Base-by-base conservation (phyloP, 352 stramenopile species). In the Pythium biforme region DNA sequence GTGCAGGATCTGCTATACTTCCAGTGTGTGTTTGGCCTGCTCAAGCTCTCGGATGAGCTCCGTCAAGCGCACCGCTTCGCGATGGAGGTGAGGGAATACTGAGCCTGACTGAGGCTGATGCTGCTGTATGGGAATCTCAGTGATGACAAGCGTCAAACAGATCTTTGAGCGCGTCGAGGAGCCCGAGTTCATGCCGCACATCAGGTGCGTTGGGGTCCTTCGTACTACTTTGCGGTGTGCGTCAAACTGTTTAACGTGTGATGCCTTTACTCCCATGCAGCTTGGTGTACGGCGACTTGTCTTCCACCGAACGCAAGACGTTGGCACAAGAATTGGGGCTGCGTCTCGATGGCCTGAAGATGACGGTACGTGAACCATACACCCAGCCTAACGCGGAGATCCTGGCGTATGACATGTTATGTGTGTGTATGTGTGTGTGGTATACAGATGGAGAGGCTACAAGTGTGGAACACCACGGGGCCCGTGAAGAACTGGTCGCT, bases 11-110 rank as follows among this genome's bases (percentile, higher is more conserved):
- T 73, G 26, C 63, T 88, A 20, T 90, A 82, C 63, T 90, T 86
- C 54, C 79, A 88, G 65, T 90, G 81, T 47, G 81, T 90, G 22
- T 88, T 88, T 53, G 75, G 71, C 27, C 54, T 86, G 22, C 49
- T 90, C 34, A 61, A 62, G 47, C 60, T 83, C 41, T 76, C 69
- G 27, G 62, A 63, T 22, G 68, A 78, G 37, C 67, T 90, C 14
- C 43, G n/a, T 0, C 40, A 69, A 11, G 77, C 75, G 12, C 55
- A 86, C 52, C 47, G 54, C 15, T 25, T 48, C 14, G 68, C 78
- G 25, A 83, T 82, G 47, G 57, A 86, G 76, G 77, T 79, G 26
- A 31, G 29, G 17, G 37, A 12, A 19, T 5, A 40, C 9, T 40
- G 34, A 11, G 31, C 31, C 25, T 49, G 33, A 33, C 29, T 27